Evolutionary conservation across 2,329 filamentous ascomycete species (phyloP), one percentile per base, ranked within the genome.

Genomic region (Aspergillus sp.): DNA sequence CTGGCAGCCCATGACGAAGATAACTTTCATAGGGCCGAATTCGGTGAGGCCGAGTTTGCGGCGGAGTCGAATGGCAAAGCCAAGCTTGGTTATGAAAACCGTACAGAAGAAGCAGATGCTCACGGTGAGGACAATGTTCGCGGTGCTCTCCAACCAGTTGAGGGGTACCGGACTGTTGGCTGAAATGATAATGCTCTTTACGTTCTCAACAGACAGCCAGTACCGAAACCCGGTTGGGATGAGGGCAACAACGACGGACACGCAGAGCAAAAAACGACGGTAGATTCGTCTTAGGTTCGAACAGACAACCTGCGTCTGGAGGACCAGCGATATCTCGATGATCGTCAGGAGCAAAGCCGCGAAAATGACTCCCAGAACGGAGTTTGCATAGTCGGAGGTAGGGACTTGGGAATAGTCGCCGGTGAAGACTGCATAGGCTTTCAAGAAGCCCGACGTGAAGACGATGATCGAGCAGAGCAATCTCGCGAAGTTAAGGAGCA

Each of bases 1-100:
- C 72, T 88, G 86, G 60, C 83, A 86, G 48, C 85, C 84, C 81
- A 88, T 87, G 65, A 88, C 81, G 69, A 87, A 87, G 60, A 89
- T 83, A 56, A 87, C 81, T 64, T 87, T 84, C 79, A 89, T 85
- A 1, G 85, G 83, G 9, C 85, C 84, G 66, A 87, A 88, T 55
- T 84, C 80, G 55, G 76, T 79, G 66, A 88, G 76, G 2, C 85
- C 84, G 59, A 89, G 74, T 63, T 75, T 77, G 55, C 77, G 80
- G 21, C 87, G 81, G 61, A 82, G 76, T 8, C 77, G 69, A 35
- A 89, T 80, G 6, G 85, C 84, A 61, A 80, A 76, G 6, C 80
- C 82, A 4, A 90, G 77, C 71, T 89, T 90, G 56, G 70, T 73
- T 40, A 83, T 79, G 70, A 90, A 89, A 57, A 88, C 73, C n/a